Evolutionary conservation across 805 yeast species (phyloP), one percentile per base, ranked within the genome.

Genomic region (Saccharomyces kudriavzevii): DNA sequence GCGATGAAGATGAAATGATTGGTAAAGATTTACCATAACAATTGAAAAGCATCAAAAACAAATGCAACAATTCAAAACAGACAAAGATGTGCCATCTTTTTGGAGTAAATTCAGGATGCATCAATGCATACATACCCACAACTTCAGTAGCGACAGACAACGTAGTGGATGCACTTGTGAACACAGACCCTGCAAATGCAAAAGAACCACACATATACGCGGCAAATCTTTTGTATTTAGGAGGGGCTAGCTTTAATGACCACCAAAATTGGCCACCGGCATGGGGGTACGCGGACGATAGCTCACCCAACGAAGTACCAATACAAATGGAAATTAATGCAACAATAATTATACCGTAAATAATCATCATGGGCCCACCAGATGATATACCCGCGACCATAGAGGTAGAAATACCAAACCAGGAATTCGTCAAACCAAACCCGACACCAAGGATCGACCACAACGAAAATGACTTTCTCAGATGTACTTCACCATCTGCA

Each of bases 181-280:
- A 83, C 2, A 83, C 75, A 2, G 86, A 68, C 5, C 88, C 87
- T 4, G 82, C 80, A 76, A 82, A 80, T 1, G 86, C 86, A 56
- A 82, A 76, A 6, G 84, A 78, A 13, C 87, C 88, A 61, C 86
- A 81, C 65, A 80, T 54, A 60, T 80, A 83, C 2, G 87, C 81
- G 45, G 75, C 72, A 53, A 81, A 77, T 24, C 74, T 60, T 57
- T 61, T 67, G 51, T 67, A 58, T 51, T 64, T 64, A 51, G 73
- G 74, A 9, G 83, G 84, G 5, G 85, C 84, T 54, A 81, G 64
- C 49, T 77, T 74, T 65, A 75, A 71, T 2, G 85, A 77, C 85
- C 86, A 81, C 61, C 75, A 80, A 61, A 79, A 81, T 60, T 81
- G 85, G 22, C 85, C 85, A 49, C 84, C 85, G n/a, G 85, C 83